Conservation (phyloP, 192 early-diverging fungal species). For the Spizellomyces punctatus region DNA sequence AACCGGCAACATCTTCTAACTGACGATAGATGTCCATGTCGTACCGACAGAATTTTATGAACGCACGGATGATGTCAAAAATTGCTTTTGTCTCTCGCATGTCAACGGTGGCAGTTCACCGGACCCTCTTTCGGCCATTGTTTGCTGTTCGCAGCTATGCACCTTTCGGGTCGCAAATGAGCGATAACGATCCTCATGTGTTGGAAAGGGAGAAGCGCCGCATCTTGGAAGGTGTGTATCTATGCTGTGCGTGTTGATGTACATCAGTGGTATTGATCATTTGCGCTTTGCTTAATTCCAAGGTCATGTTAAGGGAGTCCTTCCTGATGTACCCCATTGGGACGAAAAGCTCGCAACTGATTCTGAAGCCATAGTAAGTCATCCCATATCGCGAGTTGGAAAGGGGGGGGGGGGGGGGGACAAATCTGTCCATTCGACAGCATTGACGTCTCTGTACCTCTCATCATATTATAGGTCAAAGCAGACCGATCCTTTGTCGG, state of each 20-base stretch:
- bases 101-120: no score
- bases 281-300: no score
- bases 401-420: neutral
- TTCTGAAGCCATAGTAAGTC: slow-evolving; percentile 2
- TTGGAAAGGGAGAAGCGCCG: slow-evolving; percentile 4
- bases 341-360: slow-evolving; percentile 2
- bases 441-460: neutral
- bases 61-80: no score
- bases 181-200: slow-evolving; percentile 8
- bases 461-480: neutral
- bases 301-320: neutral
- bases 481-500: neutral
- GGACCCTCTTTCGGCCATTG: no score
- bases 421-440: neutral
- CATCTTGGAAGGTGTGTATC: neutral
- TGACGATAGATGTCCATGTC: no score
- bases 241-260: no score
- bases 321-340: slow-evolving; percentile 1
- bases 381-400: neutral
- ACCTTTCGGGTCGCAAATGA: slow-evolving; percentile 1
- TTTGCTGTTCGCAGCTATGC: neutral
- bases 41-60: no score
- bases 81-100: no score
- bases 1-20: no score
- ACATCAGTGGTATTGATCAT: no score